These are phyloP conservation scores for Candida morakotiae DNA, from an alignment of 805 yeast genomes.

Conservation along the genomic window DNA sequence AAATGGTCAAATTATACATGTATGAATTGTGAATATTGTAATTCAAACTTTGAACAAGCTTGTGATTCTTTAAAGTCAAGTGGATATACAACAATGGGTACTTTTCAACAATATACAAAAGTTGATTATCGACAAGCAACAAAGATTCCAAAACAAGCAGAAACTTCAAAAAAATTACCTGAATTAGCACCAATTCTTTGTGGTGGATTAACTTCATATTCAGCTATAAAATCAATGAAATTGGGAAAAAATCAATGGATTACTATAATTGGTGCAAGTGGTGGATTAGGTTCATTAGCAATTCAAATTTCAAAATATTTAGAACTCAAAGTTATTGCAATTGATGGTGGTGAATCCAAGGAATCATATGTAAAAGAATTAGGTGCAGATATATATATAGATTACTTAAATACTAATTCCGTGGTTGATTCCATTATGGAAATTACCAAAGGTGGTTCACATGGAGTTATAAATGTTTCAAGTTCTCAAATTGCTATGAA, in stretches of 20 bases:
- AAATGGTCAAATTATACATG: constrained; percentile 84
- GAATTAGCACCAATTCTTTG: constrained; percentile 78
- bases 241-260: constrained; percentile 71
- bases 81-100: constrained; percentile 87
- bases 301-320: constrained; percentile 73
- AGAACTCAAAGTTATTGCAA: constrained; percentile 70
- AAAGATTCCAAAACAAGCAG: constrained; percentile 62
- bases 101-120: constrained; percentile 87
- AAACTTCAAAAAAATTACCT: constrained; percentile 75
- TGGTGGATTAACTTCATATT: constrained; percentile 90
- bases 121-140: constrained; percentile 90
- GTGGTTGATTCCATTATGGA: constrained; percentile 50
- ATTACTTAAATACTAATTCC: constrained; percentile 53
- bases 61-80: constrained; percentile 62
- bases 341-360: constrained; percentile 68
- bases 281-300: constrained; percentile 74
- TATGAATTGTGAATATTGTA: constrained; percentile 72
- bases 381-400: constrained; percentile 65
- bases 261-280: constrained; percentile 75
- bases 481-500: constrained; percentile 66
- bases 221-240: constrained; percentile 79
- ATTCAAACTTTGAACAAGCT: constrained; percentile 61
- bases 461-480: constrained; percentile 72
- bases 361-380: constrained; percentile 49
- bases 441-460: constrained; percentile 71